A percentile compares a stretch with the other conserved stretches of the same genome.
Conservation (phyloP, 768 basidiomycete genomes). For the Tylopilus subfusipes region DNA sequence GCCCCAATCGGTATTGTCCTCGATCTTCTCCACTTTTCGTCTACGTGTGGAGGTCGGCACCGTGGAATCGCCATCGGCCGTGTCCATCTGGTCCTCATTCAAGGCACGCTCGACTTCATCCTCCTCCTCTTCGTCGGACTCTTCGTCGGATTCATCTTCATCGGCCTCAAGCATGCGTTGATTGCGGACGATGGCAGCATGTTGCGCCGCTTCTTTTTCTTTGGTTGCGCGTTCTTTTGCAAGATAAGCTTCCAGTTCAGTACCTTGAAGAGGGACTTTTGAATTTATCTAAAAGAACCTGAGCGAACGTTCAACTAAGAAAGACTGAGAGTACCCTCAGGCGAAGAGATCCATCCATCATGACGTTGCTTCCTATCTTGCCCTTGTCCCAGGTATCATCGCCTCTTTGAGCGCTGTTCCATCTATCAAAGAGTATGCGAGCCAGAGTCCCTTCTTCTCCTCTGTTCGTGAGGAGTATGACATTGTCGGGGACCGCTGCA, state of each 20-base stretch:
- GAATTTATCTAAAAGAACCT: conserved; percentile 61
- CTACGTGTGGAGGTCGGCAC: conserved; percentile 23
- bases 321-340: conserved; percentile 50
- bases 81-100: conserved; percentile 48
- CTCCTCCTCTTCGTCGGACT: conserved; percentile 65
- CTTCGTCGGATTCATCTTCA: conserved; percentile 75
- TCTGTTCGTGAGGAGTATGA: conserved; percentile 79
- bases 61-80: conserved; percentile 31
- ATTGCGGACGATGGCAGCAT: conserved; percentile 77
- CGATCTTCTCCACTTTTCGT: conserved; percentile 46
- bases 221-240: conserved; percentile 70
- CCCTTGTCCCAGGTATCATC: conserved; percentile 88
- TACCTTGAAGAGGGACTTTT: conserved; percentile 86
- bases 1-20: conserved; percentile 62
- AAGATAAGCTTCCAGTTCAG: conserved; percentile 79
- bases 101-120: conserved; percentile 55
- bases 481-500: conserved; percentile 77
- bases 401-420: conserved; percentile 79
- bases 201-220: conserved; percentile 83
- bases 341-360: conserved; percentile 69
- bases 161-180: conserved; percentile 93
- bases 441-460: conserved; percentile 80
- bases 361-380: conserved; percentile 79
- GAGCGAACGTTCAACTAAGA: neutral
- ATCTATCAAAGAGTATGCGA: conserved; percentile 74